Evolutionary conservation across 176 grass and related monocot species (phyloP).

Genomic region (Raddia distichophylla): DNA sequence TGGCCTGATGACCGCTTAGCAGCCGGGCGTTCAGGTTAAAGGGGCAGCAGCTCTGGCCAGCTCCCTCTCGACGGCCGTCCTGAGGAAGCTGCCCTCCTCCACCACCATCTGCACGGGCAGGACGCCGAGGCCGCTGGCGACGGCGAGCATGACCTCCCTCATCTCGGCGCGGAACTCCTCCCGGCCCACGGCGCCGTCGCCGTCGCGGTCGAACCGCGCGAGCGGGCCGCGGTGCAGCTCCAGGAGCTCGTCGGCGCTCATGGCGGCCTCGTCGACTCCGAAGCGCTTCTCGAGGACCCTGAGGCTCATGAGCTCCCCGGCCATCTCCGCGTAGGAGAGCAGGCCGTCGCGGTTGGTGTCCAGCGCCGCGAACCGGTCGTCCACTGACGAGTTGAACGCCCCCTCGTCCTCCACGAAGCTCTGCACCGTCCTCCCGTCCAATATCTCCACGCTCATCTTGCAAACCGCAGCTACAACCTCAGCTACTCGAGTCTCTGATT

Average conservation of each 20-base stretch:
- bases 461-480: not conserved
- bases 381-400: conserved; percentile 59
- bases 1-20: not conserved
- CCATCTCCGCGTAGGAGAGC: conserved; percentile 74
- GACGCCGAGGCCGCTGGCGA: conserved; percentile 65
- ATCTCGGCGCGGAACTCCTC: conserved; percentile 80
- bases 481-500: not conserved
- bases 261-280: conserved; percentile 50
- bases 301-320: conserved; percentile 60
- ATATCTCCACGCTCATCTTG: conserved; percentile 77
- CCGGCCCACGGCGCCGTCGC: conserved; percentile 56
- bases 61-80: conserved; percentile 45
- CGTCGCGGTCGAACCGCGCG: conserved; percentile 67
- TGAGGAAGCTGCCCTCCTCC: conserved; percentile 55
- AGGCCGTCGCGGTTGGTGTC: conserved; percentile 61
- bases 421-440: conserved; percentile 64
- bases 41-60: conserved; percentile 7
- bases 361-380: conserved; percentile 54
- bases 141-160: conserved; percentile 88
- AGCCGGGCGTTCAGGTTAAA: not conserved
- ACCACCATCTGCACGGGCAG: conserved; percentile 56
- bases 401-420: conserved; percentile 72
- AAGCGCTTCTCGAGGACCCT: conserved; percentile 61
- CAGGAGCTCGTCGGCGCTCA: conserved; percentile 42
- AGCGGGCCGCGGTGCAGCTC: conserved; percentile 57